Base-by-base conservation (phyloP, 768 basidiomycete species). In the Russula earlei region DNA sequence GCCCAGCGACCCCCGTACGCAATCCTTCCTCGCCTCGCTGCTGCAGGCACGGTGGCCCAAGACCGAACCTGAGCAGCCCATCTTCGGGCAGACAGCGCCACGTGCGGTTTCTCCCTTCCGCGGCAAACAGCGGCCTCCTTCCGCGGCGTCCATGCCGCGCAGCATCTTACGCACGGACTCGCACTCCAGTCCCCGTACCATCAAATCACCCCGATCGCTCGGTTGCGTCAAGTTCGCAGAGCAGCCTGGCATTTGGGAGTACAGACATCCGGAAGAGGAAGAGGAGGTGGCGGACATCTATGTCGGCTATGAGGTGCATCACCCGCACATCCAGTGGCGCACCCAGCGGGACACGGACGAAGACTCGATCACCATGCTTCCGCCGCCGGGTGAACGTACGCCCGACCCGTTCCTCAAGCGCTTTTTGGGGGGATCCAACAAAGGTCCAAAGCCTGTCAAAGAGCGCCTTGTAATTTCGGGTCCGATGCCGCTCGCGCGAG, bases 401-500 rank as follows among this genome's bases (percentile, higher is more conserved):
- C 44, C 37, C 46, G 58, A 63, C 44, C 55, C 64, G 49, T 56
- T 59, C 48, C 44, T 66, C 58, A 58, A 60, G 43, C 62, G 65
- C 49, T 54, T 64, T n/a, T 55, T 63, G 36, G 62, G 60, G 24
- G 33, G 53, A 36, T 60, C 51, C 33, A 52, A 49, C 49, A 67
- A 60, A 43, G 44, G 38, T 24, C 14, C 55, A 43, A 48, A 53
- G 34, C 38, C 40, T 27, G 25, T 49, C 59, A 43, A 60, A 12
- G 65, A 62, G 24, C 64, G 66, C 33, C 69, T 66, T 20, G 40
- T 56, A 27, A 71, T 71, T 52, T 71, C 70, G 11, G 67, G 67
- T 25, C 70, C 70, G 33, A 64, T 67, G 55, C 68, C 69, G 19
- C 60, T 71, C 10, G 59, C 55, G 40, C 52, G 55, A n/a, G 49